Base-by-base conservation (phyloP, 2,329 filamentous ascomycete species). In the Nannizziopsis barbatae region DNA sequence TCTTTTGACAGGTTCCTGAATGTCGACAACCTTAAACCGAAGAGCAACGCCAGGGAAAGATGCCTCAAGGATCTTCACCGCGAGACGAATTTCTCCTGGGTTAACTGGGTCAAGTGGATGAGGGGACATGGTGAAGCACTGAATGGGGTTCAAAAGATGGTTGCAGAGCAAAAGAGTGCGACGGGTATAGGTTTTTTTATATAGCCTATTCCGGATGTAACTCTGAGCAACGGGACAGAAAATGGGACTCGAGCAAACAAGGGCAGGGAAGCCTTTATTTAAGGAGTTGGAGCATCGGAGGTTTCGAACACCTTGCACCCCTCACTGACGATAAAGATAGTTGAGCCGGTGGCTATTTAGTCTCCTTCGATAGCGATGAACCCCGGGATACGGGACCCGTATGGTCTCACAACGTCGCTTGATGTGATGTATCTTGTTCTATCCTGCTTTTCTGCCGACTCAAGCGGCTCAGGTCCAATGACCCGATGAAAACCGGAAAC, bases 11-110 rank as follows among this genome's bases (percentile, higher is more conserved):
- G 81, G 80, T 57, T 84, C 80, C 45, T 81, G 73, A 2, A 84
- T 69, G 17, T 78, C 84, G 44, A 86, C 75, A 55, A 75, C 76
- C 66, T 86, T 86, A 71, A 79, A 80, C 5, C 69, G 64, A 27
- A 72, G 53, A 20, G 57, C 50, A 5, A 64, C 58, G 1, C 60
- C 61, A 1, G 65, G 63, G 43, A 68, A 67, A 17, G 64, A 56
- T 1, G 59, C 55, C 55, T 66, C 55, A 22, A 69, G 54, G 49
- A 69, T 55, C 47, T 62, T 62, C 14, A 64, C 65, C n/a, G 63
- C 65, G 47, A 68, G 50, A 50, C 61, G 60, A 51, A 69, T 68
- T 49, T 69, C 66, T 46, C 53, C 60, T 15, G 65, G 62, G 11
- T 62, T 65, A 41, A 68, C 61, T 14, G 65, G 64, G 52, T 68